Evolutionary conservation across 2,329 filamentous ascomycete species (phyloP), one percentile per base, ranked within the genome.

Genomic region (Verticillium dahliae): DNA sequence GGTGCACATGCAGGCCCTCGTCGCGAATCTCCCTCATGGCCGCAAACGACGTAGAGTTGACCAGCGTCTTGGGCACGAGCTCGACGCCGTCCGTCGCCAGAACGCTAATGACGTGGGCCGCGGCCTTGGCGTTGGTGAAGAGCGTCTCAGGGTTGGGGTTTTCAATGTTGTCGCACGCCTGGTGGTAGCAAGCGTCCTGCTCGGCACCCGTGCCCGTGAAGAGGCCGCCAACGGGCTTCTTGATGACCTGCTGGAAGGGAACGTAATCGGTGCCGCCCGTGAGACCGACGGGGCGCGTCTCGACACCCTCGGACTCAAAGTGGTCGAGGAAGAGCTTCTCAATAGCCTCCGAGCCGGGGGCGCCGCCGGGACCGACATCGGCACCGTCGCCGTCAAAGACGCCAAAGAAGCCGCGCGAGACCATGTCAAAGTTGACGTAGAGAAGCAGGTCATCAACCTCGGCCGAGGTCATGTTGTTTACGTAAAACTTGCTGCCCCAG

Each of bases 181-280:
- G 69, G 61, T 75, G 68, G 66, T 72, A 70, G 65, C 70, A 65
- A n/a, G 67, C 59, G 64, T 72, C 60, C 67, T 75, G 66, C 69
- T 82, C 73, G 35, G 75, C 78, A 62, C 85, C 84, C 1, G 83
- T 85, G 3, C 86, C 86, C 3, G 85, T 87, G 67, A 85, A 85
- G 22, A 88, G 75, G 9, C 84, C 84, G 75, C 84, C 50, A 72
- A 79, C 18, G 77, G 82, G 67, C 85, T 86, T 74, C 7, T 69
- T 59, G 41, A 83, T 80, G 33, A 80, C 74, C 45, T 82, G 75
- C 38, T 84, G 75, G 75, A 89, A 88, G 1, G 82, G 80, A 13
- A 81, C 83, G 65, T 88, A 88, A 68, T 89, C 86, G 7, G 80
- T 85, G 57, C 85, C 80, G 3, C 82, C 84, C 39, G 66, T 71